Evolutionary conservation across 2,329 filamentous ascomycete species (phyloP).

Genomic region (Fusarium ambrosium): DNA sequence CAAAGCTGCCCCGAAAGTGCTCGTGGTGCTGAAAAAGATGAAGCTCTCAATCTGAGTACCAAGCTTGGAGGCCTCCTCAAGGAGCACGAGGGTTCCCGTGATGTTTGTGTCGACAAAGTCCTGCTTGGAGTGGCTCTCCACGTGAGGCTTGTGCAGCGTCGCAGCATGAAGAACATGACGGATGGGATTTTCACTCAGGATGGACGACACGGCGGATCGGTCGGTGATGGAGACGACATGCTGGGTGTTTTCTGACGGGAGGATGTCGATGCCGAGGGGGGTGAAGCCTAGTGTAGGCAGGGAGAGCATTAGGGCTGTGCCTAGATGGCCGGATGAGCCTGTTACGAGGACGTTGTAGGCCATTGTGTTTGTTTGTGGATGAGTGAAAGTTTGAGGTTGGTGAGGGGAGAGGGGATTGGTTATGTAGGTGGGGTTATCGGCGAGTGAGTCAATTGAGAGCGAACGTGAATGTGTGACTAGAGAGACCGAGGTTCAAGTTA

Average conservation of each 20-base stretch:
- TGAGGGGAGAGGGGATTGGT: conserved; percentile 3
- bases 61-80: conserved; percentile 54
- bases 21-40: conserved; percentile 62
- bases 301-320: conserved; percentile 60
- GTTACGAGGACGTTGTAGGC: conserved; percentile 58
- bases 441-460: conserved; percentile 32
- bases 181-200: conserved; percentile 53
- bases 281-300: conserved; percentile 56
- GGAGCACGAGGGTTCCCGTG: conserved; percentile 57
- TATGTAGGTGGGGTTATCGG: conserved; percentile 37
- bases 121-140: conserved; percentile 59
- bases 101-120: conserved; percentile 62
- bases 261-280: conserved; percentile 60
- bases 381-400: neutral
- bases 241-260: conserved; percentile 54
- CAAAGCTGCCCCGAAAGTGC: conserved; percentile 58
- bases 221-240: conserved; percentile 56
- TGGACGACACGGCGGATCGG: conserved; percentile 47
- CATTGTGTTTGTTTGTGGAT: conserved; percentile 7
- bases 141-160: conserved; percentile 63
- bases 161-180: conserved; percentile 60
- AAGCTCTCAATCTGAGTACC: conserved; percentile 53
- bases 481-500: neutral
- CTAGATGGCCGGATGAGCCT: conserved; percentile 62
- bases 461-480: neutral